Evolutionary conservation across 192 early-diverging fungal genomes (phyloP).

Genomic region (Backusella macrospora): DNA sequence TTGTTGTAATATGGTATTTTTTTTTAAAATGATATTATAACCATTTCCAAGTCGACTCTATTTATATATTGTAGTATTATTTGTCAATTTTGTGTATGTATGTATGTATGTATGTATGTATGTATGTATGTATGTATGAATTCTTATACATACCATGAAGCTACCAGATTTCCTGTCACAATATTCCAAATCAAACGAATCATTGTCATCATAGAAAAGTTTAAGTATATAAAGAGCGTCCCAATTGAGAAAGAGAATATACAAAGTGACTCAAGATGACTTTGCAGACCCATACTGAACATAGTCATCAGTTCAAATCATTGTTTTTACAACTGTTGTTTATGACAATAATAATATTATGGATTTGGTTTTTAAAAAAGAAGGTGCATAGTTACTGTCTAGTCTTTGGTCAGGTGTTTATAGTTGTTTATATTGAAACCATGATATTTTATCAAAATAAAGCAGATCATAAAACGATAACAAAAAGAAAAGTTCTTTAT

Average conservation of each 20-base stretch:
- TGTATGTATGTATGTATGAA: too few relatives aligned
- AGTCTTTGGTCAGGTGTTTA: background rate
- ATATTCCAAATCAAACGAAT: background rate
- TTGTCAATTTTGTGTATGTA: too few relatives aligned
- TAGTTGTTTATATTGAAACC: background rate
- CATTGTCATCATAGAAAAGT: background rate
- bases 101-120: too few relatives aligned
- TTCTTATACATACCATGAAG: background rate
- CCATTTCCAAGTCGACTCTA: slow-evolving; percentile 1
- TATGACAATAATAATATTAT: too few relatives aligned
- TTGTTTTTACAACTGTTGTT: background rate
- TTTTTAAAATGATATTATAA: background rate
- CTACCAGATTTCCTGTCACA: background rate
- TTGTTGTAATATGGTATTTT: background rate
- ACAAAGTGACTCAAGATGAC: background rate
- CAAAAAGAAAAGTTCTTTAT: background rate
- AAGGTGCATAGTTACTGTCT: too few relatives aligned
- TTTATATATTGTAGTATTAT: background rate
- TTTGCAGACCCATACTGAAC: slow-evolving; percentile 1
- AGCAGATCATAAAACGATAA: background rate
- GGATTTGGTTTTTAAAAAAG: too few relatives aligned
- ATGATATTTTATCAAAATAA: background rate
- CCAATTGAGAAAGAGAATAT: background rate
- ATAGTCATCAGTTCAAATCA: background rate
- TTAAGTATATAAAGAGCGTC: background rate